Evolutionary conservation across 345 rosid species (phyloP).

Genomic region (Sapria himalayana): DNA sequence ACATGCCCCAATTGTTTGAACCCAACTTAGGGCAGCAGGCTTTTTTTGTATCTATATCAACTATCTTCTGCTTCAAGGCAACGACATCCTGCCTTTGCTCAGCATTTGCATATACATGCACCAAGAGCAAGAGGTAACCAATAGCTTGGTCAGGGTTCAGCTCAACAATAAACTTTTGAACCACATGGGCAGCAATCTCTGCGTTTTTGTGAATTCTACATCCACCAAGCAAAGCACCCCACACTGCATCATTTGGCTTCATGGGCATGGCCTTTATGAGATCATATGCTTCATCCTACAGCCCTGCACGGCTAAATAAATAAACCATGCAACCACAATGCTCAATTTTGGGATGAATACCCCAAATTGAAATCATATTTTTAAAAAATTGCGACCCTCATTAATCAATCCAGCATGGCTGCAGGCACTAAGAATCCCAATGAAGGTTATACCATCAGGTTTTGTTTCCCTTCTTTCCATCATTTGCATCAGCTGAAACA

Average conservation of each 20-base stretch:
- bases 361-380: constrained; percentile 14
- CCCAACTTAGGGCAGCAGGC: constrained; percentile 19
- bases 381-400: constrained; percentile 13
- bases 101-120: constrained; percentile 19
- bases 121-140: constrained; percentile 19
- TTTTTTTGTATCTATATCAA: constrained; percentile 13
- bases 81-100: constrained; percentile 26
- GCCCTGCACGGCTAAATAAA: constrained; percentile 25
- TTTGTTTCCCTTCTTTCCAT: constrained; percentile 12
- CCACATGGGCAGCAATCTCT: constrained; percentile 21
- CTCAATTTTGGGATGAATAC: constrained; percentile 20
- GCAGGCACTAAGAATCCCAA: constrained; percentile 24
- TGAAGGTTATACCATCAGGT: constrained; percentile 22
- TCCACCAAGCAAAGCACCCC: constrained; percentile 28
- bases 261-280: constrained; percentile 21
- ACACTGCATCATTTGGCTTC: constrained; percentile 19
- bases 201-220: constrained; percentile 20
- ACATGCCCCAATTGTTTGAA: constrained; percentile 15
- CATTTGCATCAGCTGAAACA: constrained; percentile 22
- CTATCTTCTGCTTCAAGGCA: constrained; percentile 13
- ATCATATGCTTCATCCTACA: constrained; percentile 19
- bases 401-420: constrained; percentile 25
- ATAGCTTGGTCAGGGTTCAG: constrained; percentile 16
- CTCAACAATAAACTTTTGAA: constrained; percentile 12
- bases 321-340: constrained; percentile 29